Percentiles rank a stretch among this genome's conserved stretches.
phyloP scores from a whole-genome alignment of 2,329 filamentous ascomycete genomes.

The Coniochaeta sp. region DNA sequence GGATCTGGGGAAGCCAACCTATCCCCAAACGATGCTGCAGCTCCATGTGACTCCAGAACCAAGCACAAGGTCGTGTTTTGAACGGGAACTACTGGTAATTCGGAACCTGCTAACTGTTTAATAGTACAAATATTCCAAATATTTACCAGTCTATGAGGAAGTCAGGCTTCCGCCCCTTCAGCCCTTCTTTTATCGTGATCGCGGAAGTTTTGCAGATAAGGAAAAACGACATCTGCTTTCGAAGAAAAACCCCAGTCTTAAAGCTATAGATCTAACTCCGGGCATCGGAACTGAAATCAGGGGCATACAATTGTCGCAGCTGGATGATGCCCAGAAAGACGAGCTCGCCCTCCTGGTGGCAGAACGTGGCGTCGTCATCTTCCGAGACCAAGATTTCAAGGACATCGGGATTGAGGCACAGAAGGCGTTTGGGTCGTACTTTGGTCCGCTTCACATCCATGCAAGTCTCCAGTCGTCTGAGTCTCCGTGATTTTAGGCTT shows the following conservation, averaged over 20 bases:
- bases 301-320: constrained; percentile 28
- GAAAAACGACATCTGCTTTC: constrained; percentile 19
- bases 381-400: constrained; percentile 26
- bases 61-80: too few relatives aligned
- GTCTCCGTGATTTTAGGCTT: not conserved
- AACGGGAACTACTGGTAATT: too few relatives aligned
- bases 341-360: constrained; percentile 33
- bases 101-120: too few relatives aligned
- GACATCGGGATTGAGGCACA: constrained; percentile 28
- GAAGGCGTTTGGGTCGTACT: constrained; percentile 29
- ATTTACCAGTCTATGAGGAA: constrained; percentile 25
- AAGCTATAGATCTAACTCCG: constrained; percentile 20
- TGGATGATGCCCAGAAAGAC: constrained; percentile 30
- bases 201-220: constrained; percentile 21
- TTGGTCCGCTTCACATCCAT: constrained; percentile 31
- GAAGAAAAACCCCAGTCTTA: constrained; percentile 8
- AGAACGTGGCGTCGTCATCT: constrained; percentile 30
- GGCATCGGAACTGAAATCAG: constrained; percentile 33
- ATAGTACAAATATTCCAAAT: constrained; percentile 23
- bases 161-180: constrained; percentile 20
- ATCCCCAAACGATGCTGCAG: too few relatives aligned
- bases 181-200: constrained; percentile 22
- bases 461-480: constrained; percentile 14
- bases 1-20: too few relatives aligned
- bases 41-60: too few relatives aligned